These are phyloP conservation scores for Basipetospora chlamydospora DNA, from an alignment of 2,329 filamentous ascomycete species.

Conservation along the genomic window DNA sequence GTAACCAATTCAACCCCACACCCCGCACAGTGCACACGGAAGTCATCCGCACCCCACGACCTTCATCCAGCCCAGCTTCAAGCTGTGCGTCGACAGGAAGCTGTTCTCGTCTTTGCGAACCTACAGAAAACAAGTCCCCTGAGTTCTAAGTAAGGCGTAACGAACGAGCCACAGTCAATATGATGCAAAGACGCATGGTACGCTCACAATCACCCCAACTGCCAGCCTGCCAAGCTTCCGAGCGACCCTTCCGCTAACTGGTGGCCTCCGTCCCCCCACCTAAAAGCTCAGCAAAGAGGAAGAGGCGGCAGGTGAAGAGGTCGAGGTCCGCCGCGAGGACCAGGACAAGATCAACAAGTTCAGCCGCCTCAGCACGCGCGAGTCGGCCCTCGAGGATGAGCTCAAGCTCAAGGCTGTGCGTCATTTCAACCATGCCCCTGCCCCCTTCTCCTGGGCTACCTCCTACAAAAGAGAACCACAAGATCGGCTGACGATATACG, in stretches of 20 bases:
- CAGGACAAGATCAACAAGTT: constrained; percentile 99
- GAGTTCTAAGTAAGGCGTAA: too few species aligned
- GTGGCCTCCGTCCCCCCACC: constrained; percentile 11
- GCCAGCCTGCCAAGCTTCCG: neutral
- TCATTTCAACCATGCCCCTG: constrained; percentile 6
- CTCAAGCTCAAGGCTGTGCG: constrained; percentile 64
- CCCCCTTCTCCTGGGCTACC: neutral
- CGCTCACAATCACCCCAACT: constrained; percentile 8
- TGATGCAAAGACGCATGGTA: constrained; percentile 48
- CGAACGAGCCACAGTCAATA: constrained; percentile 11
- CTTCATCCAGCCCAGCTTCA: too few species aligned
- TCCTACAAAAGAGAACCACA: neutral
- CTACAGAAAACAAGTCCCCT: neutral
- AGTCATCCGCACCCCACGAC: too few species aligned
- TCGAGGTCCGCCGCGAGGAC: constrained; percentile 88
- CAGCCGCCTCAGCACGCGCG: constrained; percentile 81
- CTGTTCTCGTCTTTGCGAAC: neutral
- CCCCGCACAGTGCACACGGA: neutral
- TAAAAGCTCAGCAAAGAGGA: constrained; percentile 82
- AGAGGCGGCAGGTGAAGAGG: constrained; percentile 62
- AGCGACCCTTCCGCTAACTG: neutral
- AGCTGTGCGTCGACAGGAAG: too few species aligned
- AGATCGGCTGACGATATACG: neutral
- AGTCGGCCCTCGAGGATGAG: constrained; percentile 65
- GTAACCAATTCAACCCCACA: neutral